Percentiles rank a stretch among this genome's conserved stretches.
phyloP scores from a whole-genome alignment of 441 rosid genomes.

The Theobroma grandiflorum region DNA sequence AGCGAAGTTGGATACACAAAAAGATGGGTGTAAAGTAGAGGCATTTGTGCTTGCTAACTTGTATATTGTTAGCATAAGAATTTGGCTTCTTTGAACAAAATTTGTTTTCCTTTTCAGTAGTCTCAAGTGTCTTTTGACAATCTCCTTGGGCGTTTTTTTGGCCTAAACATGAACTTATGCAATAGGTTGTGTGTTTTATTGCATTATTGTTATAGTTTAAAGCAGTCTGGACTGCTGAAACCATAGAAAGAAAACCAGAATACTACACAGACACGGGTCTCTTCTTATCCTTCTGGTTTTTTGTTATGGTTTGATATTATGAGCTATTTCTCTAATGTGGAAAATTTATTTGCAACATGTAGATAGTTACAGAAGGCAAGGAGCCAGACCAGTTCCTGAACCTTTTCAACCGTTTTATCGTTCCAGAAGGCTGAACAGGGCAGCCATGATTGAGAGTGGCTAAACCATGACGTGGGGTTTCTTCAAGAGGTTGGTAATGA shows the following conservation, averaged over 20 bases:
- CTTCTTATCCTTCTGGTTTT: not conserved
- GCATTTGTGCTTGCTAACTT: not conserved
- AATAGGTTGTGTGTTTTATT: not conserved
- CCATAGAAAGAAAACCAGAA: not conserved
- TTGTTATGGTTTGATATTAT: not conserved
- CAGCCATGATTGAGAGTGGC: conserved; percentile 19
- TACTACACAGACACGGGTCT: not conserved
- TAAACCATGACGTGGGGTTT: not conserved
- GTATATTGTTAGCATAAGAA: not conserved
- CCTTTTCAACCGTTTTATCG: conserved; percentile 38
- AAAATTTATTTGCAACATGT: conserved; percentile 27
- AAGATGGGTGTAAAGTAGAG: not conserved
- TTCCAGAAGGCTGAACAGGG: conserved; percentile 39
- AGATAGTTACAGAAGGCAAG: conserved; percentile 52
- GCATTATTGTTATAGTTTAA: not conserved
- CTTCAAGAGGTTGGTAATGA: conserved; percentile 14
- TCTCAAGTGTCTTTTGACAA: not conserved
- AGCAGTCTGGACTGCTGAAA: not conserved
- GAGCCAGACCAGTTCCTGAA: conserved; percentile 53
- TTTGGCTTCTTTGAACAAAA: not conserved
- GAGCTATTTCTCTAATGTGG: conserved; percentile 13
- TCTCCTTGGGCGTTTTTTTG: not conserved
- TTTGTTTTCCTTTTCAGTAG: not conserved
- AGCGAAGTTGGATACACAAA: not conserved
- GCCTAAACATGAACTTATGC: not conserved